Evolutionary conservation across 2,329 filamentous ascomycete genomes (phyloP), one percentile per base, ranked within the genome.

Genomic region (Alternaria triticina): DNA sequence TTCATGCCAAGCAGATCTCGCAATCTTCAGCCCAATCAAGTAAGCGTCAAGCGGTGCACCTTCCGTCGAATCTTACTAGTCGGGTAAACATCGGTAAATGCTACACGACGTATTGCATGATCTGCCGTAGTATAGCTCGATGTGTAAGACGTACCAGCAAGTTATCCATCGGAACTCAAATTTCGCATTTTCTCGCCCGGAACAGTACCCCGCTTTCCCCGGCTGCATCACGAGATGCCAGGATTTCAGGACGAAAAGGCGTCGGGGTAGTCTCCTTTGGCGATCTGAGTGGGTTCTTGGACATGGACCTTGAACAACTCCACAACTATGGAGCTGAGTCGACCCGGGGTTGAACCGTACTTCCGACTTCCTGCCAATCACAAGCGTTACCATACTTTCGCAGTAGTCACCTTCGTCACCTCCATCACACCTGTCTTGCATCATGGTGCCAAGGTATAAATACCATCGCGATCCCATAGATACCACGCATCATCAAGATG

Each of bases 191-290:
- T 50, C 6, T 67, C 59, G 66, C 71, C 68, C 74, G 72, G 70
- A 62, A 54, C 61, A 59, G 65, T 61, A 64, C 68, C 73, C 73
- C 74, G 67, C 72, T 72, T 71, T 68, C 62, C 64, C 46, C 51
- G 40, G 47, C 57, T 50, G 36, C 45, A 54, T 51, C 58, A 62
- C 63, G 36, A 66, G 54, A 62, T 60, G 51, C 3, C 25, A n/a
- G n/a, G 36, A 22, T 17, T 22, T 10, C 25, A n/a, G 13, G 13
- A 23, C 10, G 13, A 12, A 36, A 36, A 27, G 52, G 13, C 33
- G 43, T 44, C 59, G 54, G 60, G 58, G 43, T 51, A 59, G 56
- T 67, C 59, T 56, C 59, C 62, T 58, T 52, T 40, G 15, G 49
- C 36, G 7, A 3, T 23, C 28, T 15, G 3, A 52, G 49, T 52